Conservation (phyloP, 805 yeast genomes). For the Ogataea ramenticola region DNA sequence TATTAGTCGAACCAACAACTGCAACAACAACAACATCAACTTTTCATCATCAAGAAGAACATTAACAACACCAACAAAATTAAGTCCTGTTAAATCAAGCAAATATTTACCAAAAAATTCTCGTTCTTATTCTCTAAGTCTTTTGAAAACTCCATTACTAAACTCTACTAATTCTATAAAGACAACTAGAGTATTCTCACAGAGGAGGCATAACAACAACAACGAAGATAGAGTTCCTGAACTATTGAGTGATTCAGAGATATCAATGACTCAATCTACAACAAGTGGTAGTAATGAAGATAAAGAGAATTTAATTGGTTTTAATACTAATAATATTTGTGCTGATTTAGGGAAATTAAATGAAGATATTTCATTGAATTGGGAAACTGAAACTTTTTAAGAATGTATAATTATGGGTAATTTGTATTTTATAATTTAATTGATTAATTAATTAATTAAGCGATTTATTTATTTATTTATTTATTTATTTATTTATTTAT, state of each 20-base stretch:
- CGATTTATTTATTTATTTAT: no score
- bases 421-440: no score
- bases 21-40: no score
- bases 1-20: no score
- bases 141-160: neutral
- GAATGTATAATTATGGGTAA: neutral
- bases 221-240: neutral
- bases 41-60: no score
- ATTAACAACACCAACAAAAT: no score
- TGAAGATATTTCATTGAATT: conserved; percentile 11
- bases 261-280: neutral
- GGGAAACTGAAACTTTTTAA: conserved; percentile 16
- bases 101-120: neutral
- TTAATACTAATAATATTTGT: neutral
- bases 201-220: neutral
- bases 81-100: neutral
- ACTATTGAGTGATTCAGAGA: conserved; percentile 2
- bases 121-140: neutral
- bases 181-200: neutral
- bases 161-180: neutral
- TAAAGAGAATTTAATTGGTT: neutral
- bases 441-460: neutral
- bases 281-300: neutral
- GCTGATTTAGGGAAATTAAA: no score
- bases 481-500: no score